These are phyloP conservation scores for Entonaema liquescens DNA, from an alignment of 495 filamentous ascomycete species.

Conservation along the genomic window DNA sequence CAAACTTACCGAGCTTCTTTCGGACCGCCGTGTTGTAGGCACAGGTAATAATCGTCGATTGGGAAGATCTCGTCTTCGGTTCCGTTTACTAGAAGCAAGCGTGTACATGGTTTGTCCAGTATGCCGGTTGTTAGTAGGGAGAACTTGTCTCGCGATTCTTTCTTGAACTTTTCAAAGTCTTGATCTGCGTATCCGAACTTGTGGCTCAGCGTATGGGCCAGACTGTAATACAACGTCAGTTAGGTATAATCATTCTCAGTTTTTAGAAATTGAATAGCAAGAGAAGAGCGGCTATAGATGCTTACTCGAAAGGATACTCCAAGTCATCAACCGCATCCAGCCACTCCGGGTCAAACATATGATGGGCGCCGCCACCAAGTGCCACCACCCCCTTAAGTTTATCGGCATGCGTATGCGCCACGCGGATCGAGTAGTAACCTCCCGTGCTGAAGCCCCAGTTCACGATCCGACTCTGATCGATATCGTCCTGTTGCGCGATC, in stretches of 20 bases:
- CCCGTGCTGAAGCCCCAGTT: conserved; percentile 76
- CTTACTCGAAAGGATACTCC: conserved; percentile 77
- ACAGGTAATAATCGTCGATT: conserved; percentile 70
- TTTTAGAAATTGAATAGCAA: background rate
- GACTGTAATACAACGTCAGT: conserved; percentile 44
- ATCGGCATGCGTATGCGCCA: conserved; percentile 71
- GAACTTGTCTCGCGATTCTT: conserved; percentile 68
- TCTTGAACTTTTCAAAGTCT: conserved; percentile 62
- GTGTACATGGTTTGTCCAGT: conserved; percentile 66
- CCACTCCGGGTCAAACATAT: conserved; percentile 72
- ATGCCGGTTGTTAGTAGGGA: conserved; percentile 71
- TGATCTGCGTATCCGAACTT: conserved; percentile 69
- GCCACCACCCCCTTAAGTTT: conserved; percentile 66
- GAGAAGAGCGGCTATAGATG: conserved; percentile 9
- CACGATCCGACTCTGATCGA: conserved; percentile 65
- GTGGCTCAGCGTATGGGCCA: conserved; percentile 67
- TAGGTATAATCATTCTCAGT: background rate
- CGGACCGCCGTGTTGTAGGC: conserved; percentile 65
- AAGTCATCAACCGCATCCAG: conserved; percentile 67
- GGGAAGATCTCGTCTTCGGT: conserved; percentile 73
- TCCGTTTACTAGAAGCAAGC: conserved; percentile 73
- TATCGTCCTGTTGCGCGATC: conserved; percentile 56
- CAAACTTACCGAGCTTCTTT: conserved; percentile 66
- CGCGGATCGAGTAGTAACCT: conserved; percentile 74
- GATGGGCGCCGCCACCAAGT: conserved; percentile 70